Conservation (phyloP, 495 filamentous ascomycete genomes). For the Pseudevernia furfuracea region DNA sequence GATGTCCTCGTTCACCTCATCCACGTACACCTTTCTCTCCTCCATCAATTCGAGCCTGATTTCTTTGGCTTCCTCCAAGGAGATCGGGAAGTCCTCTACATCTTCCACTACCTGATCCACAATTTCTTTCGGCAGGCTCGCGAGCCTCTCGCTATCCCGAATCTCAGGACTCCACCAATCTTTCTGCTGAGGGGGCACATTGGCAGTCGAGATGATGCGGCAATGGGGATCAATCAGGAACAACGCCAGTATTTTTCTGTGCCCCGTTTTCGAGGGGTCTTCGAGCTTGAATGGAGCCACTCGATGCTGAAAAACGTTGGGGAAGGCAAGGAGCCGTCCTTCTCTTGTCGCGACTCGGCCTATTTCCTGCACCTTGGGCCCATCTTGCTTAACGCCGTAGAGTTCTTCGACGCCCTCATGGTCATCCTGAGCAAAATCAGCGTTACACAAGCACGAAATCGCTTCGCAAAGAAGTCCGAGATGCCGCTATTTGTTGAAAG, state of each 20-base stretch:
- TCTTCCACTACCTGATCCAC: constrained; percentile 33
- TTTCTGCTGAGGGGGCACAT: constrained; percentile 48
- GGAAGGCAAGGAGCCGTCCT: constrained; percentile 29
- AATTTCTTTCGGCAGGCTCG: constrained; percentile 36
- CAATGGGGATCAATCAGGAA: constrained; percentile 50
- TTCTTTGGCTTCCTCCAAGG: constrained; percentile 37
- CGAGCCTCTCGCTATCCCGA: constrained; percentile 19
- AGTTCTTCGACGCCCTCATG: constrained; percentile 31
- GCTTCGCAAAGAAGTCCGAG: background rate
- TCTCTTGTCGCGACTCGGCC: constrained; percentile 31
- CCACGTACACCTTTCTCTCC: constrained; percentile 31
- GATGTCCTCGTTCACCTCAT: constrained; percentile 13
- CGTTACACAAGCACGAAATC: background rate
- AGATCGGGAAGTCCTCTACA: constrained; percentile 31
- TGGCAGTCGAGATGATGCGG: constrained; percentile 46
- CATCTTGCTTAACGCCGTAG: constrained; percentile 26
- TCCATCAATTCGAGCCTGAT: constrained; percentile 44
- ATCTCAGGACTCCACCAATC: constrained; percentile 33
- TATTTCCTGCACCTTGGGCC: constrained; percentile 32
- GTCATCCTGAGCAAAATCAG: constrained; percentile 14
- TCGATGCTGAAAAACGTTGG: constrained; percentile 41
- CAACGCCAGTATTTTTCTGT: constrained; percentile 48
- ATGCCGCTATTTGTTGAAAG: background rate
- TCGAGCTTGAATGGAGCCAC: constrained; percentile 42
- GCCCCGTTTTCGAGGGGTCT: constrained; percentile 45